Base-by-base conservation (phyloP, 108 stramenopile genomes). In the Cyclostephanos invisitatus region DNA sequence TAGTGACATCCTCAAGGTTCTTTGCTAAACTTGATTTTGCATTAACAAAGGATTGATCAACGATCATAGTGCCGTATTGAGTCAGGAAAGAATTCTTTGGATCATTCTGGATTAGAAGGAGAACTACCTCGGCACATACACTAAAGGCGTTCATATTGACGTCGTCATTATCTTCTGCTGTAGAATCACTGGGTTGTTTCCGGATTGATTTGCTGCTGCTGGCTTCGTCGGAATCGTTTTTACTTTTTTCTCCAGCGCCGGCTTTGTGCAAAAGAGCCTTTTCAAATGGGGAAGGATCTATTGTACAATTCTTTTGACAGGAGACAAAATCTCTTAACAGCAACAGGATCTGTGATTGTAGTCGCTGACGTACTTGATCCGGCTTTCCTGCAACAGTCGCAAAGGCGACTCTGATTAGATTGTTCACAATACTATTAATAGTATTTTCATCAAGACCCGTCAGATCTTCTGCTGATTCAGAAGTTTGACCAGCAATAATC, bases 361-460 rank as follows among this genome's bases (percentile, higher is more conserved):
- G 25, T 22, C 57, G 57, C 17, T 56, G 55, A 28, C 68, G 80
- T 6, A 25, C 35, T 9, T 53, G 28, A 37, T 72, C 74, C n/a
- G 83, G 74, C 56, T 86, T 85, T 27, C 84, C 81, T 61, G 93
- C 92, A 17, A 89, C 88, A 51, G 89, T 77, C 37, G 96, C 71
- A 27, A 96, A 73, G 46, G 85, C 86, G 20, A 96, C 37, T 35
- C 93, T 81, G 11, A 95, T 79, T 24, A 97, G 63, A 62, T 96
- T 96, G 67, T 96, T 97, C 25, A 81, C 74, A 22, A 97, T 35
- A 53, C 86, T 78, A 51, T 94, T 89, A 24, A 89, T 37, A 57
- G 78, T 69, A 24, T 58, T 42, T 37, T 69, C 49, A 57, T 63
- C 66, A 17, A 83, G 68, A 50, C 18, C 64, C 24, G 42, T 18